Conservation (phyloP, 441 rosid genomes). For the Erodium chrysanthum region DNA sequence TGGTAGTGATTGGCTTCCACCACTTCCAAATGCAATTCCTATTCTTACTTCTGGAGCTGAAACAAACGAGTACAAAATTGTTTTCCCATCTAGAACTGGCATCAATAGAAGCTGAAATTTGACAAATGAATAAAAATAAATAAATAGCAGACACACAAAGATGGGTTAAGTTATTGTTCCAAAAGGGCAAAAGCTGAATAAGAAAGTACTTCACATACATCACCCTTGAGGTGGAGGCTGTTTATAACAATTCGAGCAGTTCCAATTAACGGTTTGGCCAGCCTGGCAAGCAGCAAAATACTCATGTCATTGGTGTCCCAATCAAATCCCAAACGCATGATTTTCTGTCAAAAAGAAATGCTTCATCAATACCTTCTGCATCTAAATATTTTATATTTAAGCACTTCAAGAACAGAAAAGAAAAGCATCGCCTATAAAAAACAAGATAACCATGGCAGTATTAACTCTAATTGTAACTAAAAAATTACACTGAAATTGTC, state of each 20-base stretch:
- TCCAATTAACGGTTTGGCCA: constrained; percentile 75
- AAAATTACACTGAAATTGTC: background rate
- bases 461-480: background rate
- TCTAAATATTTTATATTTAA: constrained; percentile 7
- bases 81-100: constrained; percentile 77
- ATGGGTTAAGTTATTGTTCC: background rate
- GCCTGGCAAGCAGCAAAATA: constrained; percentile 70
- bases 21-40: constrained; percentile 92
- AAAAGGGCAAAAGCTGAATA: background rate
- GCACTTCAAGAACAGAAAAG: background rate
- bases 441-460: background rate
- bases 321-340: constrained; percentile 63
- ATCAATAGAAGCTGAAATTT: constrained; percentile 60
- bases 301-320: constrained; percentile 84
- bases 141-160: background rate
- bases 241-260: constrained; percentile 80
- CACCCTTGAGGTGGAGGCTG: constrained; percentile 89
- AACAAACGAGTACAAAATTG: constrained; percentile 72
- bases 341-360: constrained; percentile 40
- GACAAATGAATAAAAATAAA: constrained; percentile 9
- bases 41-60: constrained; percentile 78
- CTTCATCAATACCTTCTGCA: constrained; percentile 2
- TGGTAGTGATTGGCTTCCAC: constrained; percentile 88
- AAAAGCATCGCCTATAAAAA: background rate
- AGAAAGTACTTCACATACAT: constrained; percentile 41